Evolutionary conservation across 306 rosid species (phyloP), one percentile per base, ranked within the genome.

Genomic region (Prunus padus): DNA sequence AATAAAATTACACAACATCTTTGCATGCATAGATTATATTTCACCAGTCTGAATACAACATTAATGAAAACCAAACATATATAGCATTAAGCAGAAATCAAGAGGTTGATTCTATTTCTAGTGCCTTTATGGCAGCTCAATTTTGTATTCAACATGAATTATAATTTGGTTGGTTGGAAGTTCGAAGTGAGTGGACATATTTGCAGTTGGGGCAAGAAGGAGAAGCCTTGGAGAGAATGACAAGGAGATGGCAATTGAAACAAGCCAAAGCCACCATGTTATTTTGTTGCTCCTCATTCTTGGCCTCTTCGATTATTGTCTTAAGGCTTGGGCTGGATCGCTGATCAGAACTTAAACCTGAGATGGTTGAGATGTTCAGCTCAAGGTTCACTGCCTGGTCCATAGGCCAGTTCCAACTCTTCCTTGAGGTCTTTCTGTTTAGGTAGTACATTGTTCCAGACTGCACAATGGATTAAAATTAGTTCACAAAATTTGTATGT

Each of bases 201-300:
- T 82, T 82, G 84, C 87, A 86, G 64, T 86, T 86, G 18, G 87
- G 89, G 73, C 89, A 86, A 65, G 81, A 70, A 31, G 89, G 87
- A 28, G 79, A 82, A n/a, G 89, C 69, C 45, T 74, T 82, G 44
- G 89, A 82, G 65, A 86, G 81, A 10, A 86, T 77, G 8, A 86
- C 83, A 11, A 82, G 86, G 12, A 82, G 89, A 75, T 86, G 89
- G 62, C 87, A 86, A 59, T 86, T 86, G 55, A 80, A 73, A 55
- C 89, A 86, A 22, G 89, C 82, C 79, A 86, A 77, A 42, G 89
- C 89, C 28, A 86, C 84, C 86, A 80, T 85, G 72, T 72, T 75
- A 46, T 45, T 9, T 11, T 56, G 13, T 19, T 42, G n/a, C 69
- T 55, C 64, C 15, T 52, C 61, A 33, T 80, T 80, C 52, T 60